Evolutionary conservation across 148 eudicot species (phyloP).

Genomic region (Arbutus unedo): DNA sequence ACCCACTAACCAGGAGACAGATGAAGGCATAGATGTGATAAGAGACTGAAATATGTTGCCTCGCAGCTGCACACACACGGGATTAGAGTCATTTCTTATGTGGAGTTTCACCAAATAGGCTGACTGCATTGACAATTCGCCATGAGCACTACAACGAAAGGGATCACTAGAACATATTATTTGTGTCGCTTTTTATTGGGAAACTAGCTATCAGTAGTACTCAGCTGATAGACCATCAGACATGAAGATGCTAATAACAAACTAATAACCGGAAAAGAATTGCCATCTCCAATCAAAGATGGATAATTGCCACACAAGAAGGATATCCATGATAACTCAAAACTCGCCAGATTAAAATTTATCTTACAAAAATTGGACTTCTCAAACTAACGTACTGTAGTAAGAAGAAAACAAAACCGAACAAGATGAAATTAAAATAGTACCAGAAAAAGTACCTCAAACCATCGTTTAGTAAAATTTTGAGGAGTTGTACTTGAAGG

Average conservation of each 20-base stretch:
- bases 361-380: background rate
- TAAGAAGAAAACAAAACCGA: background rate
- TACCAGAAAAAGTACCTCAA: constrained; percentile 37
- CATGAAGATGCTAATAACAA: background rate
- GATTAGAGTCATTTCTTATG: background rate
- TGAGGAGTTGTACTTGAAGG: constrained; percentile 28
- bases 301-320: background rate
- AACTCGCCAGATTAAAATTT: background rate
- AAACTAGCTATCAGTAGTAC: no score
- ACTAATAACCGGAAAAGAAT: background rate
- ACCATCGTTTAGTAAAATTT: constrained; percentile 30
- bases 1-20: constrained; percentile 62
- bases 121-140: background rate
- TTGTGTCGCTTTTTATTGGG: background rate
- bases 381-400: background rate
- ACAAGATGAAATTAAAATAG: background rate
- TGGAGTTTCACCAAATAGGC: background rate
- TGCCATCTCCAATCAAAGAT: constrained; percentile 4
- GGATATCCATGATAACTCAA: background rate
- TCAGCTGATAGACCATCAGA: background rate
- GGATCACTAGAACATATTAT: background rate
- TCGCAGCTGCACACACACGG: constrained; percentile 47
- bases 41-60: constrained; percentile 37
- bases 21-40: constrained; percentile 61
- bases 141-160: background rate